Base-by-base conservation (phyloP, 805 yeast species). In the Candida michaelii region DNA sequence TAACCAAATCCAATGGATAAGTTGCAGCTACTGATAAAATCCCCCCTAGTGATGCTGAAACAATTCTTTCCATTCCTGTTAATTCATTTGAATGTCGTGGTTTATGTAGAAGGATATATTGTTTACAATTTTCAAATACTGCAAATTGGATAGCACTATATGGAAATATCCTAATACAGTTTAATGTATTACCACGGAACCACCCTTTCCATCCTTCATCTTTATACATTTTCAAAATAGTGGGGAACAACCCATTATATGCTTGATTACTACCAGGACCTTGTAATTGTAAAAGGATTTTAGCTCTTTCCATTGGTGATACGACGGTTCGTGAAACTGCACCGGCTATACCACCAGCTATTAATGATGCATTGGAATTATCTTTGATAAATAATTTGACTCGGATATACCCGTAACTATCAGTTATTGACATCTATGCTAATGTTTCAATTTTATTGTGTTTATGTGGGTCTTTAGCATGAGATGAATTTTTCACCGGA, bases 71-170 rank as follows among this genome's bases (percentile, higher is more conserved):
- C 17, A 58, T 51, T 3, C 79, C 77, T n/a, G 63, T 65, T 44
- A 83, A 60, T 24, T 76, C 60, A 40, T 52, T 44, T 45, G 55
- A 43, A 48, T 58, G 39, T 45, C 58, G 39, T 9, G 56, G 57
- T 13, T 39, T 37, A 21, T 35, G 14, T 33, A 37, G 33, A 5
- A 63, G 24, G 9, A 77, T 48, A 25, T 65, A 45, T 25, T 53
- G 66, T 57, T 82, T 85, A 52, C 76, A 65, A 36, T 71, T 60
- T 52, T 91, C 91, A 61, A 85, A 91, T 6, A 85, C 89, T 21
- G 89, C 78, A 66, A 88, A 91, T 65, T 91, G 99, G 11, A 89
- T 95, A 0, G 98, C 97, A 45, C 91, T 82, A 58, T 91, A 91
- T 1, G 99, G 99, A 47, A 91, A 80, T 18, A 93, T 88, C 42